phyloP scores from a whole-genome alignment of 345 rosid species.

The Xanthoceras sorbifolium region DNA sequence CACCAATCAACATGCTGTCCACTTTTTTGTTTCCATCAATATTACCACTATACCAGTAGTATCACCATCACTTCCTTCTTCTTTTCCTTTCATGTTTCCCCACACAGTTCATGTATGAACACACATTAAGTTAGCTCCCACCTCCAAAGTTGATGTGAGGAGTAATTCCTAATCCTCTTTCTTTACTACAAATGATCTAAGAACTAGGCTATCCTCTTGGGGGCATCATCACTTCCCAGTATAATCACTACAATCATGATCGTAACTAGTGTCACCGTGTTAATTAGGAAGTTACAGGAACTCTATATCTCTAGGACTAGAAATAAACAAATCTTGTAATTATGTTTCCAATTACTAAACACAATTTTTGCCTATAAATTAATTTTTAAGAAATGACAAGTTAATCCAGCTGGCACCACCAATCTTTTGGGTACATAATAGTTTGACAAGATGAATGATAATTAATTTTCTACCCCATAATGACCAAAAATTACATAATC shows the following conservation, averaged over 20 bases:
- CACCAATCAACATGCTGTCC: background rate
- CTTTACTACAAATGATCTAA: too few species aligned
- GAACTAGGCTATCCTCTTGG: too few species aligned
- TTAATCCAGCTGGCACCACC: background rate
- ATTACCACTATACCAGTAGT: background rate
- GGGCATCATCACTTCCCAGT: too few species aligned
- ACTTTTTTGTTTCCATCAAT: background rate
- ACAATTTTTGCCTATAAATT: background rate
- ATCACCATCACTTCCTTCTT: background rate
- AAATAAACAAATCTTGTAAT: background rate
- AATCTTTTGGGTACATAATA: background rate
- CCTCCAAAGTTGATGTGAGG: background rate
- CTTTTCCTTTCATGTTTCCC: too few species aligned
- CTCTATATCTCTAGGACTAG: background rate
- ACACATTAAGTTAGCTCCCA: background rate
- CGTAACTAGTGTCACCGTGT: background rate
- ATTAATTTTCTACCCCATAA: background rate
- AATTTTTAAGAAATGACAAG: background rate
- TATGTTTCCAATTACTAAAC: background rate
- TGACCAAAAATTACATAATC: slow-evolving; percentile 2
- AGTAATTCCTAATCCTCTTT: background rate
- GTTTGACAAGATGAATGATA: background rate
- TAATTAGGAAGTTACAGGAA: background rate
- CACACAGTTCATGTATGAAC: background rate
- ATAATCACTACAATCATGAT: background rate